phyloP scores from a whole-genome alignment of 1,139 yeast species.

The Hyphopichia fennica region DNA sequence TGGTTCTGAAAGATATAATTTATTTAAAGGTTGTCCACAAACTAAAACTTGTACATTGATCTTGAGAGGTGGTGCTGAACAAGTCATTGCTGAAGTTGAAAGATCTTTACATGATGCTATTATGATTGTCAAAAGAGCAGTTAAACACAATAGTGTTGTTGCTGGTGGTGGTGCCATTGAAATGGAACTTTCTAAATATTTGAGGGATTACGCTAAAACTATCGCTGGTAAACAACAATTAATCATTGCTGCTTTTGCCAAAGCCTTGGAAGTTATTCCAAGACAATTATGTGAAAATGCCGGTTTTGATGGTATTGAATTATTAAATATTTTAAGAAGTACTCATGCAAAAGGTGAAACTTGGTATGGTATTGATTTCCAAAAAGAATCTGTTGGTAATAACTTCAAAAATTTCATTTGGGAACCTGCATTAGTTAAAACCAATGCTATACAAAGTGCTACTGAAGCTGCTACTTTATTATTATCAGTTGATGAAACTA shows the following conservation, averaged over 20 bases:
- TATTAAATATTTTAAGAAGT: conserved; percentile 86
- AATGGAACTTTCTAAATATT: conserved; percentile 89
- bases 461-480: conserved; percentile 96
- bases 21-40: conserved; percentile 89
- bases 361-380: conserved; percentile 93
- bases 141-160: conserved; percentile 80
- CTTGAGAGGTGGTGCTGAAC: conserved; percentile 97
- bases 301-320: conserved; percentile 93
- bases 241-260: conserved; percentile 87
- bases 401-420: conserved; percentile 87
- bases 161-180: conserved; percentile 99
- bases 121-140: conserved; percentile 96
- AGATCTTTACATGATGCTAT: conserved; percentile 97
- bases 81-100: conserved; percentile 97
- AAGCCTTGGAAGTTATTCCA: conserved; percentile 93
- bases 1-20: conserved; percentile 91
- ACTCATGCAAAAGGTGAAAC: conserved; percentile 90
- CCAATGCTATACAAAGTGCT: conserved; percentile 92
- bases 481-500: conserved; percentile 93
- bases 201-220: conserved; percentile 82
- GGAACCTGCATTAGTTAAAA: conserved; percentile 96
- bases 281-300: conserved; percentile 97
- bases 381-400: conserved; percentile 77
- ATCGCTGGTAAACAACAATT: conserved; percentile 96
- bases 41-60: conserved; percentile 92